Evolutionary conservation across 2,329 filamentous ascomycete genomes (phyloP).

Genomic region (Verruconis gallopava): DNA sequence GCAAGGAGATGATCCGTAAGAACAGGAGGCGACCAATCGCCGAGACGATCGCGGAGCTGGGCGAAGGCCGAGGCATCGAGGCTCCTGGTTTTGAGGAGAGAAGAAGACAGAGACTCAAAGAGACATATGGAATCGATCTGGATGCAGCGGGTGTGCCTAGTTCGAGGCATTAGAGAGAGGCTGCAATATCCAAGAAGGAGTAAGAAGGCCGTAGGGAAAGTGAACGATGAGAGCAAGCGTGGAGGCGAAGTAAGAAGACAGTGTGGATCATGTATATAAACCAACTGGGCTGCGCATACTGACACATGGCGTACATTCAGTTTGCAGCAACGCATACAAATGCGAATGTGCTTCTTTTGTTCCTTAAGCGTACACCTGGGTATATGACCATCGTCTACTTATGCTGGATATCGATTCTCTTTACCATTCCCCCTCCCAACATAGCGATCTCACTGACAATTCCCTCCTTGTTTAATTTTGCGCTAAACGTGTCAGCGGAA

Average conservation of each 20-base stretch:
- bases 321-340: too few species aligned
- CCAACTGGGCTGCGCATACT: too few species aligned
- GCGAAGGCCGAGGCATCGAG: constrained; percentile 76
- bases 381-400: too few species aligned
- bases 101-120: constrained; percentile 66
- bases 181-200: too few species aligned
- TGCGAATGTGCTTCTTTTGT: constrained; percentile 1
- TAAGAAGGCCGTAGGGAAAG: too few species aligned
- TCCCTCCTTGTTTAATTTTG: constrained; percentile 52
- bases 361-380: background rate
- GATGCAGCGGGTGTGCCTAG: background rate
- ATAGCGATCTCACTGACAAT: constrained; percentile 62
- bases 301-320: too few species aligned
- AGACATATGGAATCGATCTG: constrained; percentile 80
- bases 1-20: constrained; percentile 61
- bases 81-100: constrained; percentile 75
- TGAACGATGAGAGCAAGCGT: too few species aligned
- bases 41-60: constrained; percentile 69
- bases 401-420: constrained; percentile 44
- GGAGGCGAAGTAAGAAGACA: too few species aligned
- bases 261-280: too few species aligned
- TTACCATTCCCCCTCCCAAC: constrained; percentile 48
- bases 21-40: constrained; percentile 61
- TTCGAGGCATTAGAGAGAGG: background rate
- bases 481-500: constrained; percentile 28